Evolutionary conservation across 257 asterid genomes (phyloP), one percentile per base, ranked within the genome.

Genomic region (Ocimum tenuiflorum): DNA sequence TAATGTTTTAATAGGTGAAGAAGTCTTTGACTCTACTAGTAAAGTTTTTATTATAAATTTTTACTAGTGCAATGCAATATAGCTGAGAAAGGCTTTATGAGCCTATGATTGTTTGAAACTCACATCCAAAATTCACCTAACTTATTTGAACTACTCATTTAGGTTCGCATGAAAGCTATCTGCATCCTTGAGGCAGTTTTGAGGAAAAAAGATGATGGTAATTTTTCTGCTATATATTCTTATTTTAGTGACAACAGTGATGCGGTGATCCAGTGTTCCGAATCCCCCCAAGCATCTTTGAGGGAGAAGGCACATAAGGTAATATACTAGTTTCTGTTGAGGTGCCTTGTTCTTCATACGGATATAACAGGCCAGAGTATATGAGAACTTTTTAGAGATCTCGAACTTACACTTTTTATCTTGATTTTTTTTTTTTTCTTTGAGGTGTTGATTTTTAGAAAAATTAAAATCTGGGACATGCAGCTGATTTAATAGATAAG

Each of bases 251-350:
- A 88, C 60, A 90, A 94, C 83, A 80, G 41, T 29, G 83, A 86
- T 75, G 80, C 70, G 67, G 83, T 94, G 75, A 73, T 84, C 43
- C 90, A 80, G 59, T 94, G 99, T 82, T 87, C 83, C 61, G 96
- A 90, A 80, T 94, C 96, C 63, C 99, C 97, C 33, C 99, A 94
- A 78, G 96, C 97, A 41, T 94, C 99, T 55, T 69, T 94, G 76
- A 86, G 99, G 75, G 99, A 94, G 77, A 94, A 90, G 68, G 94
- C 99, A 70, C 81, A 73, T 71, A 94, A 94, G 94, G 99, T 91
- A 78, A 75, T 71, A 48, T 67, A 54, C 60, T 51, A 17, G 23
- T 72, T 70, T 54, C 39, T 62, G 39, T 73, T 33, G 39, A 19
- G 57, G 43, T 69, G 63, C 51, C 51, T 51, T 50, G 61, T 45